A percentile compares a stretch with the other conserved stretches of the same genome.
Evolutionary conservation across 2,329 filamentous ascomycete genomes (phyloP).

Genomic region (Cladosporium halotolerans): DNA sequence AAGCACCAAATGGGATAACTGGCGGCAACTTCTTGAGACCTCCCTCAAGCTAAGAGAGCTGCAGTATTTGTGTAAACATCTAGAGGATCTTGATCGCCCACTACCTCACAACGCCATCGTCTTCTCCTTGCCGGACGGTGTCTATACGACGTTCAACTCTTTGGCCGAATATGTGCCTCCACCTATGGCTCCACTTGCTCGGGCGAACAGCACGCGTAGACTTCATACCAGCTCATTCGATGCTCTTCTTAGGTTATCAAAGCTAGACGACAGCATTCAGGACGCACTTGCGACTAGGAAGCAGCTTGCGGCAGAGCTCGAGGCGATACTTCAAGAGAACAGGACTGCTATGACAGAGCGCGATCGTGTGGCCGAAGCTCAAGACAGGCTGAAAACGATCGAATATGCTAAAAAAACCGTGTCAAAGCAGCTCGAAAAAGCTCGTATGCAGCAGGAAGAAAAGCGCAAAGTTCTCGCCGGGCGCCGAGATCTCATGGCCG

Average conservation of each 20-base stretch:
- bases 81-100: slow-evolving; percentile 60
- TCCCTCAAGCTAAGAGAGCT: slow-evolving; percentile 64
- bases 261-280: slow-evolving; percentile 83
- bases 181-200: slow-evolving; percentile 13
- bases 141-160: slow-evolving; percentile 56
- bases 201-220: slow-evolving; percentile 34
- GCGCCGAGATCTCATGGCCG: slow-evolving; percentile 61
- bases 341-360: slow-evolving; percentile 31
- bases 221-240: slow-evolving; percentile 76
- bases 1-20: slow-evolving; percentile 46
- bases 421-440: slow-evolving; percentile 57
- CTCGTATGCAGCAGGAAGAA: slow-evolving; percentile 59
- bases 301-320: slow-evolving; percentile 71
- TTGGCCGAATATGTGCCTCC: slow-evolving; percentile 20
- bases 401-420: slow-evolving; percentile 55
- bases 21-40: slow-evolving; percentile 66
- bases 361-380: slow-evolving; percentile 35
- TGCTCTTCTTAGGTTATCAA: slow-evolving; percentile 78
- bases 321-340: slow-evolving; percentile 40
- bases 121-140: slow-evolving; percentile 78
- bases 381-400: slow-evolving; percentile 39
- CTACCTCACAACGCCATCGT: slow-evolving; percentile 77
- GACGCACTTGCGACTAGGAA: slow-evolving; percentile 76
- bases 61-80: slow-evolving; percentile 66
- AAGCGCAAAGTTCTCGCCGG: slow-evolving; percentile 59